Evolutionary conservation across 2,329 filamentous ascomycete species (phyloP), one percentile per base, ranked within the genome.

Genomic region (Pyrenophora graminea): DNA sequence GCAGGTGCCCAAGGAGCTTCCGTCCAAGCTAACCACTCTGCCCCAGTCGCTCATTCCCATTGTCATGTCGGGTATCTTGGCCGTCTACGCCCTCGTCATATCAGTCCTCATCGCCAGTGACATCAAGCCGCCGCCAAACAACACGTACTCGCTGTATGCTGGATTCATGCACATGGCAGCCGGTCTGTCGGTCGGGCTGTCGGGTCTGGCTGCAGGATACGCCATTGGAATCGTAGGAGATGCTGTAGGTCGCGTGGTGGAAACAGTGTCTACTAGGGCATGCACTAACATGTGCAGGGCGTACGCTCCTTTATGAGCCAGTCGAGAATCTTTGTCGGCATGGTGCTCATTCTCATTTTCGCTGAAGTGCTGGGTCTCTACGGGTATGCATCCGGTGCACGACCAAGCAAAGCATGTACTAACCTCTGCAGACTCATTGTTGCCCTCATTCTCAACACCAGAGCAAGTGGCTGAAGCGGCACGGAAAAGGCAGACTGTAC

Each of bases 31-130:
- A 30, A 30, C 27, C 10, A 13, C 27, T 30, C 15, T 30, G 27
- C 1, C 21, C 30, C 64, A 91, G 89, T 92, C 88, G 50, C 79
- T 93, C 45, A 92, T 93, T 63, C 89, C 90, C 57, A 89, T 94
- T 61, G 87, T 99, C 80, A 99, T 99, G 94, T 96, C 94, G 66
- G 94, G 94, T 85, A 99, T 99, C 73, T 91, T 99, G 69, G 94
- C 94, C 51, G 94, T 99, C 63, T 99, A 99, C 79, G 90, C 92
- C 44, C 89, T 99, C 64, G 94, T 99, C 68, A 92, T 99, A 64
- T 89, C 93, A 15, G 94, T 99, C 69, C 85, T 99, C 63, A 99
- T 99, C 73, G 90, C 91, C 48, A 88, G 91, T 75, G 91, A 96
- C 74, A 85, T 97, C 73, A 83, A 82, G 42, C 89, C 91, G 23